phyloP scores from a whole-genome alignment of 2,329 filamentous ascomycete genomes.

The Rhytidhysteron rufulum region DNA sequence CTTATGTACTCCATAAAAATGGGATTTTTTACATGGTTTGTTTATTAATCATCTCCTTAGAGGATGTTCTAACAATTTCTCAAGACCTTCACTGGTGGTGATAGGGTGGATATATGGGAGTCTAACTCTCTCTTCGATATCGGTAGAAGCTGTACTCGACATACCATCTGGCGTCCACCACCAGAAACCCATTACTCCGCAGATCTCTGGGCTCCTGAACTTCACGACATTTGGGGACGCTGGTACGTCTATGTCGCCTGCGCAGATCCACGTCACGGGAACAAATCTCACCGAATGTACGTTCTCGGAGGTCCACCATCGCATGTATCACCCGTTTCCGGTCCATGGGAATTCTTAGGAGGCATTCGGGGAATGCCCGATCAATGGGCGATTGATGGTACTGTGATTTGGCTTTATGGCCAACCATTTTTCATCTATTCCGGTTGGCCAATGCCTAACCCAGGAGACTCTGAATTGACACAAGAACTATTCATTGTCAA shows the following conservation, averaged over 20 bases:
- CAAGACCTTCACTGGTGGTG: slow-evolving; percentile 43
- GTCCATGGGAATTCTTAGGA: slow-evolving; percentile 40
- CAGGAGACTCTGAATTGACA: slow-evolving; percentile 28
- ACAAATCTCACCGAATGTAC: slow-evolving; percentile 44
- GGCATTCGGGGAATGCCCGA: slow-evolving; percentile 38
- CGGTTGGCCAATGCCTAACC: slow-evolving; percentile 41
- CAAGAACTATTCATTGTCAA: slow-evolving; percentile 45
- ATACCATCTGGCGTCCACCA: slow-evolving; percentile 42
- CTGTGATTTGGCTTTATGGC: slow-evolving; percentile 38
- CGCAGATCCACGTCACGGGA: slow-evolving; percentile 39
- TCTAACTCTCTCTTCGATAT: slow-evolving; percentile 38
- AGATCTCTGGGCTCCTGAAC: slow-evolving; percentile 54
- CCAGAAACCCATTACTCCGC: slow-evolving; percentile 41
- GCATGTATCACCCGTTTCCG: slow-evolving; percentile 18
- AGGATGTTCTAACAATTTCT: too few species aligned
- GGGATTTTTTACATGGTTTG: slow-evolving; percentile 43
- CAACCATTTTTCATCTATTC: slow-evolving; percentile 44
- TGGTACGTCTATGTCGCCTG: slow-evolving; percentile 55
- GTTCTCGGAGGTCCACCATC: slow-evolving; percentile 41
- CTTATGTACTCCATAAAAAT: slow-evolving; percentile 41
- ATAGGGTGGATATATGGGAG: slow-evolving; percentile 44
- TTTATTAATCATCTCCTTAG: too few species aligned
- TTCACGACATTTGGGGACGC: slow-evolving; percentile 47
- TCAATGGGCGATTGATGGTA: slow-evolving; percentile 49
- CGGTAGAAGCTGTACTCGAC: slow-evolving; percentile 33